Conservation (phyloP, 1,284 basidiomycete genomes). For the Pascua guehoae region DNA sequence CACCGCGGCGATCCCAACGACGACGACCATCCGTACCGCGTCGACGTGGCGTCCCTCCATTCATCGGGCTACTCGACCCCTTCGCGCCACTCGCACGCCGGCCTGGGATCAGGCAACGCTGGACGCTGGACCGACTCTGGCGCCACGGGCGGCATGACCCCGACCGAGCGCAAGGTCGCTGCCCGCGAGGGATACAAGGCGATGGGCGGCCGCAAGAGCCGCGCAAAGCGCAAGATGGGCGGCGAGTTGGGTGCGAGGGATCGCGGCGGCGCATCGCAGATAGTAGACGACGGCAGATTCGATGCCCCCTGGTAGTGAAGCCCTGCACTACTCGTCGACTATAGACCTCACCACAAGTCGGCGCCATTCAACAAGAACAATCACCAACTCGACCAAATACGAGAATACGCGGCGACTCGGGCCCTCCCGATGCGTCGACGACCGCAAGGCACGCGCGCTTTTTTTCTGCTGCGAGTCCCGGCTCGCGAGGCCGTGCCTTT, state of each 20-base stretch:
- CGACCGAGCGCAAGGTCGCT: constrained; percentile 65
- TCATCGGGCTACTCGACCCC: constrained; percentile 72
- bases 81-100: constrained; percentile 44
- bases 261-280: constrained; percentile 30
- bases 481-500: too few relatives aligned
- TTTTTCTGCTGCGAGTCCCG: too few relatives aligned
- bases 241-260: constrained; percentile 40
- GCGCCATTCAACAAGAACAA: too few relatives aligned
- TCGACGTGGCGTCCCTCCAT: constrained; percentile 43
- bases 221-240: constrained; percentile 56
- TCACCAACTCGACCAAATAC: too few relatives aligned
- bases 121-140: constrained; percentile 31
- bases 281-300: constrained; percentile 40
- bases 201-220: constrained; percentile 72
- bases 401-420: too few relatives aligned
- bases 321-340: background rate
- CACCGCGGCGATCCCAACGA: constrained; percentile 34
- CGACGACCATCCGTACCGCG: constrained; percentile 35
- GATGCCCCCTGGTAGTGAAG: constrained; percentile 40
- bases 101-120: constrained; percentile 35
- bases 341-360: background rate
- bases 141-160: constrained; percentile 39
- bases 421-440: too few relatives aligned
- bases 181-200: constrained; percentile 87
- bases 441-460: too few relatives aligned